Evolutionary conservation across 116 monocot genomes (phyloP).

Genomic region (Cymodocea nodosa): DNA sequence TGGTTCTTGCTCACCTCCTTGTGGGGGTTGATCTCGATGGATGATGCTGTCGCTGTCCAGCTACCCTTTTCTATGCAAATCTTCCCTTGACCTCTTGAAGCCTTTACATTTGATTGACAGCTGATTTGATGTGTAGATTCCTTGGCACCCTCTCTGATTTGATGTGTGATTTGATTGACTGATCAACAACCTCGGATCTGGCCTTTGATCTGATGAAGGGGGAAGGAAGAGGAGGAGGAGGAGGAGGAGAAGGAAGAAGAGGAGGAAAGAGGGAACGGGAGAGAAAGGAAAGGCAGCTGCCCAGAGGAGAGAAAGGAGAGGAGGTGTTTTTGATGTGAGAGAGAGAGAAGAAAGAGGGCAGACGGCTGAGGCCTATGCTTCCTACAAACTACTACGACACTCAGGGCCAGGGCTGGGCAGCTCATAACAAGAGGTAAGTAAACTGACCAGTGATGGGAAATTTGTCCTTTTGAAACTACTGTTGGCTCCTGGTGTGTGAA

Average conservation of each 20-base stretch:
- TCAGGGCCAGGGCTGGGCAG: neutral
- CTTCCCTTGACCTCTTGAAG: neutral
- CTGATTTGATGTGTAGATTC: slow-evolving; percentile 15
- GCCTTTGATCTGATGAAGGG: slow-evolving; percentile 9
- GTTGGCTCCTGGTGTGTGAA: slow-evolving; percentile 14
- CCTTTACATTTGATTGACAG: slow-evolving; percentile 25
- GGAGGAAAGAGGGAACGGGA: neutral
- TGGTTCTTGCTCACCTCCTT: neutral
- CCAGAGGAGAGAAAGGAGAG: neutral
- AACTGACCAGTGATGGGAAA: slow-evolving; percentile 17
- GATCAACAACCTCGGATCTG: slow-evolving; percentile 59
- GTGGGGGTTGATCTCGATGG: no score
- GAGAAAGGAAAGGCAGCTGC: no score
- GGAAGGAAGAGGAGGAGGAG: no score
- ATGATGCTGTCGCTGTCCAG: no score
- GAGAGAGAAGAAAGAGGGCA: slow-evolving; percentile 11
- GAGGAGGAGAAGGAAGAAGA: neutral
- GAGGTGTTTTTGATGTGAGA: slow-evolving; percentile 8
- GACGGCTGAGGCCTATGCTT: slow-evolving; percentile 7
- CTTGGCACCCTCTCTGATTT: slow-evolving; percentile 22
- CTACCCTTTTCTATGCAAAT: neutral
- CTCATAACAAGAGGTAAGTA: slow-evolving; percentile 13
- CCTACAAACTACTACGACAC: neutral
- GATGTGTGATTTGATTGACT: slow-evolving; percentile 32
- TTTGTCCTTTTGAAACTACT: slow-evolving; percentile 21